Percentiles rank a stretch among this genome's conserved stretches.
Evolutionary conservation across 164 flowering plant genomes (phyloP).

Genomic region (Litsea cubeba): DNA sequence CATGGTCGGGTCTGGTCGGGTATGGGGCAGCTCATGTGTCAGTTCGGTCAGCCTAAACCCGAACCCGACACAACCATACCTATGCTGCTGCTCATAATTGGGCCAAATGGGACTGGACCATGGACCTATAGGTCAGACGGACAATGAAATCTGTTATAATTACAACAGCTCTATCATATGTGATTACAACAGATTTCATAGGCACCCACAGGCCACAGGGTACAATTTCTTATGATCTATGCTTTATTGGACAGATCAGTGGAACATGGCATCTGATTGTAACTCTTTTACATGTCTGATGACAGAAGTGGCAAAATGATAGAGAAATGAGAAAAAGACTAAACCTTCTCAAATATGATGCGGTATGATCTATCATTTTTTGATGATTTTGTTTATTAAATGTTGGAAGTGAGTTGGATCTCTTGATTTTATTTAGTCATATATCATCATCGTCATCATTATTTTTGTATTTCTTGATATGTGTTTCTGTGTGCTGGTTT

Average conservation of each 20-base stretch:
- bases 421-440: background rate
- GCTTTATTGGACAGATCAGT: background rate
- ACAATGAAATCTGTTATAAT: too few species aligned
- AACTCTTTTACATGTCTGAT: constrained; percentile 5
- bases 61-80: too few species aligned
- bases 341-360: constrained; percentile 75
- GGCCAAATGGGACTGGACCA: too few species aligned
- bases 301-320: constrained; percentile 63
- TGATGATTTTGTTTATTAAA: background rate
- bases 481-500: background rate
- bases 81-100: too few species aligned
- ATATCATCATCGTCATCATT: background rate
- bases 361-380: constrained; percentile 47
- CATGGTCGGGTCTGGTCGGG: too few species aligned
- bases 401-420: too few species aligned
- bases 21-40: too few species aligned
- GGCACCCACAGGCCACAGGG: too few species aligned
- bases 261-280: background rate
- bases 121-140: too few species aligned
- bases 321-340: constrained; percentile 68
- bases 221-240: background rate
- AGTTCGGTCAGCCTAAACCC: too few species aligned
- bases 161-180: too few species aligned
- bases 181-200: too few species aligned
- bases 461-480: background rate